A percentile compares a stretch with the other conserved stretches of the same genome.
These are phyloP conservation scores for Cladosporium sp. DNA, from an alignment of 2,329 filamentous ascomycete genomes.

Conservation along the genomic window DNA sequence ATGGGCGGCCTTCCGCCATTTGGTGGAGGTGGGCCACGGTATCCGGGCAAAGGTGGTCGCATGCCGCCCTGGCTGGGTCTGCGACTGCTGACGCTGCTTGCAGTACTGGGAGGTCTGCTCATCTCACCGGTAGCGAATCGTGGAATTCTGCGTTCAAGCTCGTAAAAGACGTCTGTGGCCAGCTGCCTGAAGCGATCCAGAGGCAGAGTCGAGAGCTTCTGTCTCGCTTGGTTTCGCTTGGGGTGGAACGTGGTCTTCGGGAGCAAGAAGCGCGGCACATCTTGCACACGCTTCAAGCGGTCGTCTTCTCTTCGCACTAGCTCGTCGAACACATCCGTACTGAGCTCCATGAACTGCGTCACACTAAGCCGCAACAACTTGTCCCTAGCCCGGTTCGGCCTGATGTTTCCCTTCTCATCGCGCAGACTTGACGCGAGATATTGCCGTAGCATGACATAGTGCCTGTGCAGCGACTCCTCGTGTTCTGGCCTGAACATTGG, in stretches of 20 bases:
- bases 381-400: conserved; percentile 86
- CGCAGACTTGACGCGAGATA: conserved; percentile 70
- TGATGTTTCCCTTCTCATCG: conserved; percentile 72
- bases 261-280: conserved; percentile 69
- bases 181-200: conserved; percentile 85
- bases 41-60: conserved; percentile 37
- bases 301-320: conserved; percentile 79
- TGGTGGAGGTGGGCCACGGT: conserved; percentile 29
- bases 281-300: conserved; percentile 47
- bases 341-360: conserved; percentile 95
- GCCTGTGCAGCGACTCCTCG: conserved; percentile 73
- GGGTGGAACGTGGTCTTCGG: conserved; percentile 92
- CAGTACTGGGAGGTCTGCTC: conserved; percentile 67
- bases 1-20: conserved; percentile 30
- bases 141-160: conserved; percentile 87
- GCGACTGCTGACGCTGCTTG: conserved; percentile 44
- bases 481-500: conserved; percentile 45
- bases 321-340: conserved; percentile 97
- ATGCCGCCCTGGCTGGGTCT: conserved; percentile 35
- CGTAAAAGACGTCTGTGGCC: conserved; percentile 93
- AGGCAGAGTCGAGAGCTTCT: conserved; percentile 88
- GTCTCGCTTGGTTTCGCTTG: conserved; percentile 95
- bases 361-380: conserved; percentile 87
- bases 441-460: conserved; percentile 76
- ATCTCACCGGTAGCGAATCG: conserved; percentile 71